Conservation (phyloP, 257 asterid genomes). For the Solanum virginianum region DNA sequence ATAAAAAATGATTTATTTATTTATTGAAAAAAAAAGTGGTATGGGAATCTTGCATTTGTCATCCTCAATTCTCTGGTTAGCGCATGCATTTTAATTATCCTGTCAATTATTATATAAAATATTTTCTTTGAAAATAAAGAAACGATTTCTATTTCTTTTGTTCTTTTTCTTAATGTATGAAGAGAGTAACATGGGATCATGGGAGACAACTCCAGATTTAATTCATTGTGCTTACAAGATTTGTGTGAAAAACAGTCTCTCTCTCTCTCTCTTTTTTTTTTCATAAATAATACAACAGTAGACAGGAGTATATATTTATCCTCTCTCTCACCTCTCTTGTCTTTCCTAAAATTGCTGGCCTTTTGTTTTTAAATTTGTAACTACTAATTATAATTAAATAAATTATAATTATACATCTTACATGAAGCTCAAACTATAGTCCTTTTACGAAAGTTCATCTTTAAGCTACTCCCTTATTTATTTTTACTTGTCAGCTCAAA, state of each 20-base stretch:
- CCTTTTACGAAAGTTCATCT: no score
- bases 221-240: neutral
- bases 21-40: neutral
- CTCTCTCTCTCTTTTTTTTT: no score
- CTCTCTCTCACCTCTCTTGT: no score
- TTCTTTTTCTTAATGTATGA: neutral
- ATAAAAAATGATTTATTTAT: neutral
- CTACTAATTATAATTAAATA: no score
- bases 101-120: neutral
- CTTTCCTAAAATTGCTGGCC: no score
- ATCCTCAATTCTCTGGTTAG: neutral
- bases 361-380: no score
- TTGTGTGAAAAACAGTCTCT: neutral
- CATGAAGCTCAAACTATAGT: no score
- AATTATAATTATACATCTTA: no score
- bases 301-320: no score
- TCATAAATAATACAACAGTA: no score
- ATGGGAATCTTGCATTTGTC: neutral
- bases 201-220: neutral
- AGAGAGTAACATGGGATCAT: neutral
- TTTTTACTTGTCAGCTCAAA: no score
- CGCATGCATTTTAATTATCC: neutral
- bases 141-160: neutral
- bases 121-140: neutral
- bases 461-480: no score